phyloP scores from a whole-genome alignment of 2,329 filamentous ascomycete species.

The Nemania sp. region DNA sequence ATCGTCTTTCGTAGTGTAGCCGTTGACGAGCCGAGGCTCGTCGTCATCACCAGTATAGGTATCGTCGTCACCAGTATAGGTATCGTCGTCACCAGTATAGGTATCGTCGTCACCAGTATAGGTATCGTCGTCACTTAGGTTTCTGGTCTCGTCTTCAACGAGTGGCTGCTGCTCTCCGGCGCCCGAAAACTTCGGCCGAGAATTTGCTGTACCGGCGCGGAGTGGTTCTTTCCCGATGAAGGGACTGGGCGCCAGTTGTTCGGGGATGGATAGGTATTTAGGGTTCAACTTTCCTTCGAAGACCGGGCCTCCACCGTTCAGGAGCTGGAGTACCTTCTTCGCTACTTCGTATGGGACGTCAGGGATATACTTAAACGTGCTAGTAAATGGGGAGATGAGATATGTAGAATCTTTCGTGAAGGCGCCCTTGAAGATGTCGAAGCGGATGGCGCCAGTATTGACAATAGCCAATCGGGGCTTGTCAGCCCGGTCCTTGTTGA shows the following conservation, averaged over 20 bases:
- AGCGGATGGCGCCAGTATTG: constrained; percentile 93
- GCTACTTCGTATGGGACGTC: constrained; percentile 85
- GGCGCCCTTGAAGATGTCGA: constrained; percentile 92
- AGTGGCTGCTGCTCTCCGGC: constrained; percentile 43
- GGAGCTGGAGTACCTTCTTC: constrained; percentile 70
- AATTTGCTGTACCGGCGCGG: constrained; percentile 7
- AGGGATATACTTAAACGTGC: constrained; percentile 79
- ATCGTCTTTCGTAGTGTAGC: constrained; percentile 92
- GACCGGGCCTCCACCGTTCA: constrained; percentile 68
- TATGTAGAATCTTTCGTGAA: constrained; percentile 91
- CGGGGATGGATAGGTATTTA: constrained; percentile 63
- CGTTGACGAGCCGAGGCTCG: constrained; percentile 56
- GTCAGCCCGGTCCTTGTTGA: constrained; percentile 67
- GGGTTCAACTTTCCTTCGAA: constrained; percentile 56
- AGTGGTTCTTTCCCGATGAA: constrained; percentile 26
- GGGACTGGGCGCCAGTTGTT: constrained; percentile 52
- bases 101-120: constrained; percentile 41
- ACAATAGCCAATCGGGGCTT: constrained; percentile 78
- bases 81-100: constrained; percentile 41
- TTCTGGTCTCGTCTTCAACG: background rate
- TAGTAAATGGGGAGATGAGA: constrained; percentile 89
- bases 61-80: constrained; percentile 41
- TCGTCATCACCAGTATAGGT: constrained; percentile 41
- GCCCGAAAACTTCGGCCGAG: constrained; percentile 29
- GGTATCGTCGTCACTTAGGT: no score